phyloP scores from a whole-genome alignment of 2,329 filamentous ascomycete species.

The Chaetomiaceae sp. region DNA sequence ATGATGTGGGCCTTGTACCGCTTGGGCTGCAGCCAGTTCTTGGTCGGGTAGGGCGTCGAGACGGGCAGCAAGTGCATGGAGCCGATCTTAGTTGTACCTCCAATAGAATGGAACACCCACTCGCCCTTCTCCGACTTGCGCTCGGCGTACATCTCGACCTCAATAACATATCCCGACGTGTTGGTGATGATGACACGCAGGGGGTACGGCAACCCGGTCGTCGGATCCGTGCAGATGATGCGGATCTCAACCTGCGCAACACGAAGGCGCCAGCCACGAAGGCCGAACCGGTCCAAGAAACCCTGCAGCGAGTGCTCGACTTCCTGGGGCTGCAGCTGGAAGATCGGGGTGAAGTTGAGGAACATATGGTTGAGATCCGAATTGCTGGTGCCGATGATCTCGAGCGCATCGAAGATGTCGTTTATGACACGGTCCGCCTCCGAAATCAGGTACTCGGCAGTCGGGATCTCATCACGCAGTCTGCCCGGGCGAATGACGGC shows the following conservation, averaged over 20 bases:
- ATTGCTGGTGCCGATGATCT: conserved; percentile 99
- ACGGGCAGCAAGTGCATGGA: conserved; percentile 92
- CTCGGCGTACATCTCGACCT: conserved; percentile 97
- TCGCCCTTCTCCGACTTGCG: conserved; percentile 97
- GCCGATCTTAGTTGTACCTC: conserved; percentile 89
- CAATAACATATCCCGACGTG: conserved; percentile 95
- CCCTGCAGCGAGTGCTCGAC: conserved; percentile 90
- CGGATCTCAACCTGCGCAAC: conserved; percentile 97
- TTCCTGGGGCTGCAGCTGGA: conserved; percentile 83
- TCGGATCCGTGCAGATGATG: conserved; percentile 91
- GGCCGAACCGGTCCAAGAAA: conserved; percentile 94
- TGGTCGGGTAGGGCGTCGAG: conserved; percentile 89
- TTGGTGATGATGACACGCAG: conserved; percentile 96
- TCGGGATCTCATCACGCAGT: conserved; percentile 94
- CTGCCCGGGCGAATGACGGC: conserved; percentile 91
- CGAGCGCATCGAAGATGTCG: conserved; percentile 93
- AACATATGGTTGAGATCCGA: conserved; percentile 99
- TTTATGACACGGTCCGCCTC: conserved; percentile 96
- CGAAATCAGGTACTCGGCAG: conserved; percentile 96
- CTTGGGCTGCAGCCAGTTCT: conserved; percentile 98
- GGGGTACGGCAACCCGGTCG: conserved; percentile 79
- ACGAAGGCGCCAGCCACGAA: conserved; percentile 91
- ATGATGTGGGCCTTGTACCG: conserved; percentile 98
- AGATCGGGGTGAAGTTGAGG: conserved; percentile 98
- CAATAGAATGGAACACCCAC: conserved; percentile 98